Evolutionary conservation across 768 basidiomycete genomes (phyloP).

Genomic region (Kwoniella dejecticola): DNA sequence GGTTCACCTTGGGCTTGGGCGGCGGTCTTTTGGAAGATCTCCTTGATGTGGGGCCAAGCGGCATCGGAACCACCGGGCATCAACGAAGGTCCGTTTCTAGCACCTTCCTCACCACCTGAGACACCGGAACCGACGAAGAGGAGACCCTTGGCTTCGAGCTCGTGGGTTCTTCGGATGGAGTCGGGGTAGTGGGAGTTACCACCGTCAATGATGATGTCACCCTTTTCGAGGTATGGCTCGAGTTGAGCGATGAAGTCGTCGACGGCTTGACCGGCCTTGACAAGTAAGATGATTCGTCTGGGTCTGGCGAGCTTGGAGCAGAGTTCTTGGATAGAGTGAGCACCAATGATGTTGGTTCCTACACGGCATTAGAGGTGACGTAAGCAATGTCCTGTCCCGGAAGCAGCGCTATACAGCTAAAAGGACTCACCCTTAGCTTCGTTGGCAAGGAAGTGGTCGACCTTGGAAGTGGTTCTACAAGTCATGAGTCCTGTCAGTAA

Average conservation of each 20-base stretch:
- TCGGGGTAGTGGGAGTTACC: constrained; percentile 99
- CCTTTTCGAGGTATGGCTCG: constrained; percentile 82
- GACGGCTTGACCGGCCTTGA: constrained; percentile 95
- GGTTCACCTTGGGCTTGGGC: constrained; percentile 93
- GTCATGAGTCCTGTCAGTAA: background rate
- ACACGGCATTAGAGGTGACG: background rate
- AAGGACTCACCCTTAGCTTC: constrained; percentile 95
- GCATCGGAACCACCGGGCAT: constrained; percentile 96
- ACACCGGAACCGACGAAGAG: constrained; percentile 98
- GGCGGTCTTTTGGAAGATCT: constrained; percentile 97
- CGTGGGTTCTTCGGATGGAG: constrained; percentile 88
- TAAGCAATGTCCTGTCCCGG: too few species aligned
- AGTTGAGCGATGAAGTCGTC: constrained; percentile 92
- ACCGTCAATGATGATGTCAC: constrained; percentile 99
- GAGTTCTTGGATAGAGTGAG: constrained; percentile 90
- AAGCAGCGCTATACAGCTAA: too few species aligned
- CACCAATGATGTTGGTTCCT: constrained; percentile 96
- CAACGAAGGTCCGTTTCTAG: constrained; percentile 92
- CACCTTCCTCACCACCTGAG: constrained; percentile 98
- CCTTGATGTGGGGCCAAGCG: constrained; percentile 96
- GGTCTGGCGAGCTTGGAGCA: constrained; percentile 88
- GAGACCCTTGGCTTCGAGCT: constrained; percentile 90
- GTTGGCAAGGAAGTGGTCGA: constrained; percentile 91
- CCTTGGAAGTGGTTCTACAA: constrained; percentile 77
- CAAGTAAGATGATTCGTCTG: constrained; percentile 95